phyloP scores from a whole-genome alignment of 1,284 basidiomycete species.

The Apiotrichum domesticum region DNA sequence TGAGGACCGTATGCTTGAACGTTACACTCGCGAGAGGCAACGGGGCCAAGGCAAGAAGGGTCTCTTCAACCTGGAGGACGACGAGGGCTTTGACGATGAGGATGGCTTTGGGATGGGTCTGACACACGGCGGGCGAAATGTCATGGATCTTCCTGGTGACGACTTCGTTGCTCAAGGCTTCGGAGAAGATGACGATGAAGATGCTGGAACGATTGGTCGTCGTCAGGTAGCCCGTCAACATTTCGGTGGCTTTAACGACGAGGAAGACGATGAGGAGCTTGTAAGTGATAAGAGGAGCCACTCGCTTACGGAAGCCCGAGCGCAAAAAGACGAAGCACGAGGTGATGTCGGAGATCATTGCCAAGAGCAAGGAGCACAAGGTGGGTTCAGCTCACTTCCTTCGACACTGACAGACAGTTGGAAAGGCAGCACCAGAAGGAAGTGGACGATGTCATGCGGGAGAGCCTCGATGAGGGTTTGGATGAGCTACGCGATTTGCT shows the following conservation, averaged over 20 bases:
- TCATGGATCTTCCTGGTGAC: slow-evolving; percentile 62
- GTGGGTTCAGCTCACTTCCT: slow-evolving; percentile 47
- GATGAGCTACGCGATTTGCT: slow-evolving; percentile 75
- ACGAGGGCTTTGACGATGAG: slow-evolving; percentile 54
- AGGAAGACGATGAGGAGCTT: slow-evolving; percentile 51
- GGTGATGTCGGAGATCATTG: slow-evolving; percentile 96
- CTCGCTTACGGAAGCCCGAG: slow-evolving; percentile 24
- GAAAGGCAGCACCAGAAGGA: slow-evolving; percentile 75
- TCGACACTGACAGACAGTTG: not conserved
- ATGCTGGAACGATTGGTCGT: slow-evolving; percentile 62
- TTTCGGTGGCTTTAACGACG: slow-evolving; percentile 76
- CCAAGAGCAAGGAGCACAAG: slow-evolving; percentile 94
- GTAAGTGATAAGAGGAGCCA: slow-evolving; percentile 45
- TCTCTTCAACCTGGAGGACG: slow-evolving; percentile 75
- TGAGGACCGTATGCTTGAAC: slow-evolving; percentile 95
- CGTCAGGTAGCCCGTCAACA: slow-evolving; percentile 63
- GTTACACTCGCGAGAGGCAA: slow-evolving; percentile 80
- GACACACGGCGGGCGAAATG: slow-evolving; percentile 87
- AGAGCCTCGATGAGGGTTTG: slow-evolving; percentile 83
- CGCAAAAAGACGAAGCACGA: slow-evolving; percentile 88
- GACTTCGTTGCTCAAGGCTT: slow-evolving; percentile 79
- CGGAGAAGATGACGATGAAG: slow-evolving; percentile 60
- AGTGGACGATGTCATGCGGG: slow-evolving; percentile 76
- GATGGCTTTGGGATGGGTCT: slow-evolving; percentile 50
- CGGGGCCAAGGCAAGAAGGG: slow-evolving; percentile 60